These are phyloP conservation scores for Colletotrichum endophyticum DNA, from an alignment of 2,329 filamentous ascomycete species.

Conservation along the genomic window DNA sequence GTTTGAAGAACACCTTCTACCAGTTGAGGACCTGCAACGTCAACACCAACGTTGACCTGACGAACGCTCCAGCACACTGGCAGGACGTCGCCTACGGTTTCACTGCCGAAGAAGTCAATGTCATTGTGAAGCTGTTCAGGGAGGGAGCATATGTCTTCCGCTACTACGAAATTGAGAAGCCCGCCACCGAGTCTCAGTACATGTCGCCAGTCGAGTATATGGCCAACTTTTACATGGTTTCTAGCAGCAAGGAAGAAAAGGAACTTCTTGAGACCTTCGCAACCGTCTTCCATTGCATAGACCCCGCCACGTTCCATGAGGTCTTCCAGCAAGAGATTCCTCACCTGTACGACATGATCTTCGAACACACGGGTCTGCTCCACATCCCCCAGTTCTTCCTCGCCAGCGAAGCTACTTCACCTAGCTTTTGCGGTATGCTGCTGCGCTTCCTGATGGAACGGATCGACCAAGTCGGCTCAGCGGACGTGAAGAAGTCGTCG, in stretches of 20 bases:
- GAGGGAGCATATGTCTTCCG: slow-evolving; percentile 96
- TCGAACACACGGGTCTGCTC: slow-evolving; percentile 90
- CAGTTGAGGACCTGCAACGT: slow-evolving; percentile 91
- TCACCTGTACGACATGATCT: slow-evolving; percentile 95
- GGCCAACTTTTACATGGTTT: slow-evolving; percentile 93
- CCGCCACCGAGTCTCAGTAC: slow-evolving; percentile 73
- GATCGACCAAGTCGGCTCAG: slow-evolving; percentile 92
- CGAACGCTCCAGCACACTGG: slow-evolving; percentile 88
- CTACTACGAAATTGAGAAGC: slow-evolving; percentile 92
- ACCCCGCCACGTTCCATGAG: slow-evolving; percentile 97
- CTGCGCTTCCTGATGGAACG: slow-evolving; percentile 96
- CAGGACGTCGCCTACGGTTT: slow-evolving; percentile 95
- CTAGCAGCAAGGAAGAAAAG: slow-evolving; percentile 94
- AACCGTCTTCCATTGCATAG: slow-evolving; percentile 97
- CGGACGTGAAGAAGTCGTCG: slow-evolving; percentile 89
- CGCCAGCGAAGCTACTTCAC: slow-evolving; percentile 97
- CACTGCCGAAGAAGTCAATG: slow-evolving; percentile 94
- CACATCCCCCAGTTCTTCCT: slow-evolving; percentile 98
- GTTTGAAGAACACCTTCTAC: slow-evolving; percentile 95
- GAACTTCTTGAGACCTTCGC: slow-evolving; percentile 97
- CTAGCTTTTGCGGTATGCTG: slow-evolving; percentile 97
- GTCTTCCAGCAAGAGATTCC: slow-evolving; percentile 98
- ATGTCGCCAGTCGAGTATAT: slow-evolving; percentile 89
- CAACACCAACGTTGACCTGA: slow-evolving; percentile 67
- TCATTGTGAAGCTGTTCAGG: slow-evolving; percentile 96